Conservation (phyloP, 805 yeast species). For the Starmerella riodocensis region DNA sequence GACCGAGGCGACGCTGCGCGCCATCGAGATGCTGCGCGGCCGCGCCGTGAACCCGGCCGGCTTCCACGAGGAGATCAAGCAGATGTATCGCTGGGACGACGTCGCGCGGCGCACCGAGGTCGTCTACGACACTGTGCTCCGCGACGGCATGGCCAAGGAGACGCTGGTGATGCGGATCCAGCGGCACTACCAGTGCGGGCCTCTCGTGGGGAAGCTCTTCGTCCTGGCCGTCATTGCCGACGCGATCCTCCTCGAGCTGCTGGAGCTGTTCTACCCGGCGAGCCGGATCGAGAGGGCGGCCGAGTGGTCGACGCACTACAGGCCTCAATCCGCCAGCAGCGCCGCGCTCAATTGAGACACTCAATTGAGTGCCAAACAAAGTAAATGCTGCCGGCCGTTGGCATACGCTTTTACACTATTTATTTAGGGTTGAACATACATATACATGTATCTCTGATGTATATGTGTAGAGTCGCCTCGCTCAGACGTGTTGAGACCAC, state of each 20-base stretch:
- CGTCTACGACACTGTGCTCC: constrained; percentile 42
- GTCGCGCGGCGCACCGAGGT: constrained; percentile 75
- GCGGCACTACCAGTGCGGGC: constrained; percentile 49
- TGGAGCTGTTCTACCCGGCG: constrained; percentile 39
- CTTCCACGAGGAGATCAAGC: constrained; percentile 64
- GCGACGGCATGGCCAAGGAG: constrained; percentile 31
- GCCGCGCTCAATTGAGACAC: neutral
- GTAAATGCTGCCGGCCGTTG: neutral
- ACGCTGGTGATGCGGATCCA: constrained; percentile 47
- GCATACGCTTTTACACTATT: neutral
- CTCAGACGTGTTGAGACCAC: too few relatives aligned
- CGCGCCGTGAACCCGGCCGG: constrained; percentile 52
- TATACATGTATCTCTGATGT: too few relatives aligned
- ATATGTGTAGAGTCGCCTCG: too few relatives aligned
- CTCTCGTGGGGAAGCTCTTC: constrained; percentile 75
- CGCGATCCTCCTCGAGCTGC: constrained; percentile 43
- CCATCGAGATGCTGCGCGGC: constrained; percentile 46
- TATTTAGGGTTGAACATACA: neutral
- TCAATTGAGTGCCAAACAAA: neutral
- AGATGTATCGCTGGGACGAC: constrained; percentile 85
- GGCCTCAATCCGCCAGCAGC: neutral
- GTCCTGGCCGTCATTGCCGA: constrained; percentile 74
- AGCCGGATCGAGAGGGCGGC: neutral
- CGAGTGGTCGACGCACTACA: constrained; percentile 3
- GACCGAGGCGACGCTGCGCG: constrained; percentile 56